A percentile compares a stretch with the other conserved stretches of the same genome.
Evolutionary conservation across 164 flowering plant species (phyloP).

Genomic region (Magnolia officinalis): DNA sequence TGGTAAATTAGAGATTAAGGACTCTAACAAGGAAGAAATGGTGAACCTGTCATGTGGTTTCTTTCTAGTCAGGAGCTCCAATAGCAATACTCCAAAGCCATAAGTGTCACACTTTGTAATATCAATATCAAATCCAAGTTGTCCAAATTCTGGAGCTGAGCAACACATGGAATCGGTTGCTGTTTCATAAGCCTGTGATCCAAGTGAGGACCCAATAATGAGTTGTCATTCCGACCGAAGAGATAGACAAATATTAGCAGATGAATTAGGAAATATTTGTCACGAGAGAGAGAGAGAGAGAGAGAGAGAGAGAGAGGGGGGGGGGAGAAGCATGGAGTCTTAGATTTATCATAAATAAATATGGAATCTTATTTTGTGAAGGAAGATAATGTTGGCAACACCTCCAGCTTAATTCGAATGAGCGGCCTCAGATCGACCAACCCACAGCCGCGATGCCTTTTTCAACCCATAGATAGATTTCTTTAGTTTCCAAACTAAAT

Average conservation of each 20-base stretch:
- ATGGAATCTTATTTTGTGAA: neutral
- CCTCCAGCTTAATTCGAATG: constrained; percentile 46
- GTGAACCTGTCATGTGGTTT: constrained; percentile 4
- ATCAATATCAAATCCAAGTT: constrained; percentile 40
- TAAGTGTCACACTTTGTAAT: constrained; percentile 66
- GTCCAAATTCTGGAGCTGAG: constrained; percentile 69
- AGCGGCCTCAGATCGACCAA: constrained; percentile 48
- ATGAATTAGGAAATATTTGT: neutral
- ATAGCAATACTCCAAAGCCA: constrained; percentile 85
- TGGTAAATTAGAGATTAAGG: no score
- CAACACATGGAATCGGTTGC: constrained; percentile 30
- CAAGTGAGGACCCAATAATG: no score
- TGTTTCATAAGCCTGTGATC: no score
- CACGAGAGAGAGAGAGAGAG: no score
- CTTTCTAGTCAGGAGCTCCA: constrained; percentile 77
- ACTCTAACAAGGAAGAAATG: no score
- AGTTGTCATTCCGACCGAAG: no score
- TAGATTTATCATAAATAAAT: neutral
- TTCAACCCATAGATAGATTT: no score
- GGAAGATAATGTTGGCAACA: neutral
- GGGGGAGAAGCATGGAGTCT: neutral
- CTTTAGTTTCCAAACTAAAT: no score
- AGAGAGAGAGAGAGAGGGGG: neutral
- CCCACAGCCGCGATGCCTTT: constrained; percentile 60
- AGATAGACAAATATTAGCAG: no score